Conservation (phyloP, 2,329 filamentous ascomycete species). For the Alternaria sp. region DNA sequence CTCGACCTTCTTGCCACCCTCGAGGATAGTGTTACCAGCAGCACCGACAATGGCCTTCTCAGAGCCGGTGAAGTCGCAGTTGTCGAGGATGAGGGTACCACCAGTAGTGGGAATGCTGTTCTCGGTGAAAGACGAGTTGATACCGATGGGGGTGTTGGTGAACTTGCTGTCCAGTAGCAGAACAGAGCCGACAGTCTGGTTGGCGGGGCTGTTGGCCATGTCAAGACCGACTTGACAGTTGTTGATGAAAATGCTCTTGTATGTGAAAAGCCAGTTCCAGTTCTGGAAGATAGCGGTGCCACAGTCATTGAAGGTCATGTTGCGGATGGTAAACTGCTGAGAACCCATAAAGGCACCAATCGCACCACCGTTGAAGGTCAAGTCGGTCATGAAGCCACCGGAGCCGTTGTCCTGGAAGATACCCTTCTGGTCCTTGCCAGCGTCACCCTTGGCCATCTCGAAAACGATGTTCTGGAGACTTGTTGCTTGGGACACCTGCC, state of each 20-base stretch:
- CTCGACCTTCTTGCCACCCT: slow-evolving; percentile 72
- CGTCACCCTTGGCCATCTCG: slow-evolving; percentile 59
- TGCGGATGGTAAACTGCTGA: slow-evolving; percentile 68
- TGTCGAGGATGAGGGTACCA: slow-evolving; percentile 85
- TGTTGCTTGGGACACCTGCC: slow-evolving; percentile 73
- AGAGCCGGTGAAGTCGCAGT: slow-evolving; percentile 82
- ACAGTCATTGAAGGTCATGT: slow-evolving; percentile 61
- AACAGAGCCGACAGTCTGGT: slow-evolving; percentile 85
- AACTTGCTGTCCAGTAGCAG: slow-evolving; percentile 84
- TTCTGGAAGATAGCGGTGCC: slow-evolving; percentile 63
- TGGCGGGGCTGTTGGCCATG: slow-evolving; percentile 63
- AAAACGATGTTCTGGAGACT: slow-evolving; percentile 71
- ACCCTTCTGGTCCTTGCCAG: slow-evolving; percentile 63
- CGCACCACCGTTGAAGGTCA: slow-evolving; percentile 68
- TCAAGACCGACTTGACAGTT: slow-evolving; percentile 59
- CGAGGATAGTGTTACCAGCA: slow-evolving; percentile 69
- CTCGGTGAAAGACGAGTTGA: slow-evolving; percentile 80
- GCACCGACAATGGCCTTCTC: slow-evolving; percentile 70
- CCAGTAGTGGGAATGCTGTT: slow-evolving; percentile 73
- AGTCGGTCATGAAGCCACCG: slow-evolving; percentile 68
- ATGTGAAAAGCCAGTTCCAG: slow-evolving; percentile 64
- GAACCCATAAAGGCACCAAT: slow-evolving; percentile 69
- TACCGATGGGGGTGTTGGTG: slow-evolving; percentile 76
- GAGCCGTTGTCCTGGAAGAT: slow-evolving; percentile 69
- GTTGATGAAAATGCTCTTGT: slow-evolving; percentile 58